Evolutionary conservation across 1,284 basidiomycete genomes (phyloP).

Genomic region (Leccinum subrobustum): DNA sequence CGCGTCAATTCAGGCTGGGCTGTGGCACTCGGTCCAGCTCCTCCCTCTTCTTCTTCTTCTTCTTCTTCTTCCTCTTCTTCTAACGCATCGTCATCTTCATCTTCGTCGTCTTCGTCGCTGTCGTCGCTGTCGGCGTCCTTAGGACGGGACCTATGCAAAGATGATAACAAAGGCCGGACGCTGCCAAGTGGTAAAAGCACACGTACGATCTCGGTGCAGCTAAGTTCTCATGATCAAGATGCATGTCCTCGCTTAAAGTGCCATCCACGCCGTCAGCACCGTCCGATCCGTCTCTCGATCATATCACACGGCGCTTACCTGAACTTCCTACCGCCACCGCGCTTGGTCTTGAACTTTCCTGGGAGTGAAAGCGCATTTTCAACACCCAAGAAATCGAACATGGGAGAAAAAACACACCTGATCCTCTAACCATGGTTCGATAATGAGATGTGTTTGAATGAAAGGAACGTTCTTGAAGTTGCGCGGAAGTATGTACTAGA

Average conservation of each 20-base stretch:
- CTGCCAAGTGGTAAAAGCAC: neutral
- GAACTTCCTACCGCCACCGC: conserved; percentile 83
- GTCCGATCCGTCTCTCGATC: conserved; percentile 2
- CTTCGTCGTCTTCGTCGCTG: neutral
- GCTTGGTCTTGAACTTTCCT: conserved; percentile 84
- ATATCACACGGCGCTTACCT: conserved; percentile 43
- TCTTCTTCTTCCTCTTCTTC: conserved; percentile 39
- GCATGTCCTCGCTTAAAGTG: conserved; percentile 52
- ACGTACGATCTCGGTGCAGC: conserved; percentile 52
- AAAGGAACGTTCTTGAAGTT: neutral
- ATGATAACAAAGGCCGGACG: neutral
- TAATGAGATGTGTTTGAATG: neutral
- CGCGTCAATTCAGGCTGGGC: conserved; percentile 54
- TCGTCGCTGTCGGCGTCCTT: conserved; percentile 6
- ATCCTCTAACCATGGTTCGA: conserved; percentile 53
- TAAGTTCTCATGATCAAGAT: conserved; percentile 58
- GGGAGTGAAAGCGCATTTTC: neutral
- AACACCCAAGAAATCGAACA: neutral
- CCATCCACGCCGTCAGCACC: conserved; percentile 26
- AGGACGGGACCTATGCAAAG: conserved; percentile 15
- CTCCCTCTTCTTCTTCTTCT: conserved; percentile 33
- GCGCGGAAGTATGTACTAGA: conserved; percentile 6
- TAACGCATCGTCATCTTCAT: conserved; percentile 19
- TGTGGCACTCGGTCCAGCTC: conserved; percentile 36
- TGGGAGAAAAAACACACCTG: conserved; percentile 39